A percentile compares a stretch with the other conserved stretches of the same genome.
Evolutionary conservation across 768 basidiomycete species (phyloP).

Genomic region (Leccinum truebloodii): DNA sequence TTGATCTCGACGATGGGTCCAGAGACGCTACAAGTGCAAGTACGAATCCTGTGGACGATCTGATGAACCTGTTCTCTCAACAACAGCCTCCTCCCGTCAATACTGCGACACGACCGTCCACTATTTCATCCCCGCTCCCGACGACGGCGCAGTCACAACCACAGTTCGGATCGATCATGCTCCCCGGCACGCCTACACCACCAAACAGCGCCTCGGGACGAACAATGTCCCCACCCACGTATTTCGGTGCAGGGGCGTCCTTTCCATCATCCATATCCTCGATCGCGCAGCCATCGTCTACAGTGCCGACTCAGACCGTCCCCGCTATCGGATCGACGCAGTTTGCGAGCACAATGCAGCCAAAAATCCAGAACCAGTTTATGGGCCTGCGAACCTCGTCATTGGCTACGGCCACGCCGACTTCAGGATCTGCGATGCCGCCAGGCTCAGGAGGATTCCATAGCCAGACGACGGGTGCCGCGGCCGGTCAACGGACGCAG

Average conservation of each 20-base stretch:
- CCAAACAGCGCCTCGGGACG: conserved; percentile 15
- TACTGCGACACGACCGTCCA: conserved; percentile 29
- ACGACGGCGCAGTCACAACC: conserved; percentile 21
- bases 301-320: background rate
- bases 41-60: conserved; percentile 48
- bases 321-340: conserved; percentile 6
- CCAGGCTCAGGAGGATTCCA: conserved; percentile 7
- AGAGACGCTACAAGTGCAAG: conserved; percentile 18
- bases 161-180: conserved; percentile 42
- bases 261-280: conserved; percentile 8
- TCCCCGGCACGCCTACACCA: conserved; percentile 41
- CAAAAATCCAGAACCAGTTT: conserved; percentile 18
- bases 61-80: conserved; percentile 58
- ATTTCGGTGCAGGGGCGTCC: conserved; percentile 6
- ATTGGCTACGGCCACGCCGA: conserved; percentile 10
- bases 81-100: conserved; percentile 26
- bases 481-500: conserved; percentile 24
- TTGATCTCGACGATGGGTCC: conserved; percentile 70
- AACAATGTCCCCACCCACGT: conserved; percentile 16
- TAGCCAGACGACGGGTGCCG: conserved; percentile 3
- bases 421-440: conserved; percentile 18
- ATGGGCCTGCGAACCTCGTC: conserved; percentile 10
- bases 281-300: conserved; percentile 8
- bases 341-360: conserved; percentile 18
- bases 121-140: conserved; percentile 19